Evolutionary conservation across 768 basidiomycete species (phyloP), one percentile per base, ranked within the genome.

Genomic region (Phanerochaete carnosa): DNA sequence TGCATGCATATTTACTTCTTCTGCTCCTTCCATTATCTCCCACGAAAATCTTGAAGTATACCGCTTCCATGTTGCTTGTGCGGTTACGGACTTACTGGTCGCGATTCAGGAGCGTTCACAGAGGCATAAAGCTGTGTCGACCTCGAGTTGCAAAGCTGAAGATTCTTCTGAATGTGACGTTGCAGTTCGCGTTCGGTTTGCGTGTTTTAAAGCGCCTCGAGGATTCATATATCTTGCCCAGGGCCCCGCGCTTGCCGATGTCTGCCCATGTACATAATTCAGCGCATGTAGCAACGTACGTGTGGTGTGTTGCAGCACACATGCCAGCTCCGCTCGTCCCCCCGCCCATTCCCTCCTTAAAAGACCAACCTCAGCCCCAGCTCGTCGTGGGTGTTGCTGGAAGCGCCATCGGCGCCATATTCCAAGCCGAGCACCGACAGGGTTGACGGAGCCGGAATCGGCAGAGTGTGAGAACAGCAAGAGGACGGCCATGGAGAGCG

Each of bases 31-130:
- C 45, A n/a, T 19, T n/a, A 46, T 46, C 23, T 46, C 8, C 8
- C 45, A 7, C 45, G 45, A 7, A n/a, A 7, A 35, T 15, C 33
- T 7, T 35, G 33, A 7, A 15, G 19, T n/a, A n/a, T 8, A 25
- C 8, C 8, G 7, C 45, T 6, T n/a, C 23, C 8, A 46, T n/a
- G 16, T 8, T n/a, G 45, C n/a, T n/a, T 46, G 45, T 46, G 45
- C n/a, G 8, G n/a, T 8, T 8, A 7, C 6, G 8, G 6, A 8
- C 19, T 46, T n/a, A 7, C 19, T 46, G 75, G 75, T 2, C 86
- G 73, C 1, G 79, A 73, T 3, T 76, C 63, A 0, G 83, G 78
- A 30, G 70, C 69, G 8, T 70, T 75, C 26, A 71, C 66, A 16
- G 80, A 64, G 58, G 86, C 67, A 37, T 73, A 70, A 7, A 75